Evolutionary conservation across 768 basidiomycete genomes (phyloP).

Genomic region (Boletus reticuloceps): DNA sequence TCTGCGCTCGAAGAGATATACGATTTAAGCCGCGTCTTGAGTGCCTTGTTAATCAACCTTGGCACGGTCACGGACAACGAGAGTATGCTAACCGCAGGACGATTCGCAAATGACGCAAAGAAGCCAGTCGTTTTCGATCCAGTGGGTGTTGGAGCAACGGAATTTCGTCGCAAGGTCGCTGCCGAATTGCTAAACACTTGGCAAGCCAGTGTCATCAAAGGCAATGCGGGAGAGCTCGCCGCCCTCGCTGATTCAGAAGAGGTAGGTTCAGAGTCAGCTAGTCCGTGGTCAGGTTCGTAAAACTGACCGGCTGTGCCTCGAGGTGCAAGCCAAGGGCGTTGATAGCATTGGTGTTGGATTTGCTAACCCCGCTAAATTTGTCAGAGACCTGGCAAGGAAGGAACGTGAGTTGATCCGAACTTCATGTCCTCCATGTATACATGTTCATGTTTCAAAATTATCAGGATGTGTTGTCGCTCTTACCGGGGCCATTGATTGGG

Average conservation of each 20-base stretch:
- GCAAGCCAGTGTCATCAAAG: conserved; percentile 92
- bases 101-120: conserved; percentile 59
- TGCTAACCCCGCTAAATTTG: conserved; percentile 67
- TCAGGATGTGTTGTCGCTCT: conserved; percentile 78
- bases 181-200: conserved; percentile 69
- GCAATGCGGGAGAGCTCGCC: conserved; percentile 88
- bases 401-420: conserved; percentile 54
- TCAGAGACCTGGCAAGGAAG: conserved; percentile 63
- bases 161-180: conserved; percentile 55
- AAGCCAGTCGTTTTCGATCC: conserved; percentile 90
- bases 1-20: conserved; percentile 79
- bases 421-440: background rate
- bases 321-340: conserved; percentile 80
- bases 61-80: conserved; percentile 72
- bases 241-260: conserved; percentile 73
- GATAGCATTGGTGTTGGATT: conserved; percentile 82
- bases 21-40: conserved; percentile 64
- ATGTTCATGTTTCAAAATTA: background rate
- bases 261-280: conserved; percentile 36
- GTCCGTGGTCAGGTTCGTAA: background rate
- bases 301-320: background rate
- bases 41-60: conserved; percentile 81
- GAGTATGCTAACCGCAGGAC: conserved; percentile 77
- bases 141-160: conserved; percentile 85
- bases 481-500: conserved; percentile 77